These are phyloP conservation scores for Nicotiana attenuata DNA, from an alignment of 257 asterid genomes.

Conservation along the genomic window DNA sequence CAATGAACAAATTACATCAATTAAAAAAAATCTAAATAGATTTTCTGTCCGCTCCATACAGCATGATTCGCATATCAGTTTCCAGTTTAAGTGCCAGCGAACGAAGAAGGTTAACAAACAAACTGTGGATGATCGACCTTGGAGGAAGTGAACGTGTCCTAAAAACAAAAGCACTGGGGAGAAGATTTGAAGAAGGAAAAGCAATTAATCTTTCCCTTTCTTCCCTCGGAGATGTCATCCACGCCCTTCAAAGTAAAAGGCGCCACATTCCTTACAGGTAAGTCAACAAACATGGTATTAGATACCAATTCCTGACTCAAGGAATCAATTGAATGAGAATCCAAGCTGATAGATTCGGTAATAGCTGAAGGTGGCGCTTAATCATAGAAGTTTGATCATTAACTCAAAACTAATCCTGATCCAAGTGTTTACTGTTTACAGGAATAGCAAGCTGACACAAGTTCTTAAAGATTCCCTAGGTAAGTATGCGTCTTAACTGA, in stretches of 20 bases:
- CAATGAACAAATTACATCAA: no score
- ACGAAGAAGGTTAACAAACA: constrained; percentile 11
- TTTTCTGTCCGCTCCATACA: constrained; percentile 1
- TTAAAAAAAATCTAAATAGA: not conserved
- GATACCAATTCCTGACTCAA: not conserved
- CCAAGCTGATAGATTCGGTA: not conserved
- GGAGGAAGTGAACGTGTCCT: constrained; percentile 26
- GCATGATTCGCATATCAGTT: constrained; percentile 21
- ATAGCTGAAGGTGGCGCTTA: not conserved
- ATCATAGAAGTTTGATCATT: not conserved
- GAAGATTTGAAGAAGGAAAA: constrained; percentile 23
- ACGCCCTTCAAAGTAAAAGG: constrained; percentile 13
- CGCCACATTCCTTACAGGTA: constrained; percentile 22
- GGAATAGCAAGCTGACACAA: constrained; percentile 25
- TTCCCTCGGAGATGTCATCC: constrained; percentile 28
- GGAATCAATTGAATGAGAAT: not conserved
- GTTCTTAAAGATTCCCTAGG: constrained; percentile 27
- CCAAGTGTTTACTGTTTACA: constrained; percentile 7
- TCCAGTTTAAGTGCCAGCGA: constrained; percentile 13
- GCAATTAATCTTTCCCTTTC: constrained; percentile 23
- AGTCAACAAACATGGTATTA: not conserved
- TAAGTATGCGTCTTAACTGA: not conserved
- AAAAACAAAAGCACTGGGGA: constrained; percentile 20
- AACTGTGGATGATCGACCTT: constrained; percentile 23
- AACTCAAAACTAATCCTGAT: not conserved